Evolutionary conservation across 2,329 filamentous ascomycete genomes (phyloP).

Genomic region (Fusarium tuaranense): DNA sequence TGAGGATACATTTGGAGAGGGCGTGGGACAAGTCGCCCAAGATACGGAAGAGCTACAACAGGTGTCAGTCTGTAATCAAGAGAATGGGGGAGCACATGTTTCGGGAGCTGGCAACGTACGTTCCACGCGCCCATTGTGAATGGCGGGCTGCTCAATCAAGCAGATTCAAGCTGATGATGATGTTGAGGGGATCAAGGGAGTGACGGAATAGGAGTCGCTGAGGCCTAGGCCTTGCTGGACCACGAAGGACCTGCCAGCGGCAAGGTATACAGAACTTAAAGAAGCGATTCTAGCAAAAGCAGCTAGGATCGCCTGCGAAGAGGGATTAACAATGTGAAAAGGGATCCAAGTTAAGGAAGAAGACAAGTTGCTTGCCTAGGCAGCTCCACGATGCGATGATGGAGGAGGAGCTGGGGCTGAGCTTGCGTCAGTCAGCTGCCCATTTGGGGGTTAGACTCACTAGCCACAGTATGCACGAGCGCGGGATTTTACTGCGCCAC

Average conservation of each 20-base stretch:
- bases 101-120: constrained; percentile 43
- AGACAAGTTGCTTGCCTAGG: constrained; percentile 31
- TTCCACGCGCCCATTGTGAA: constrained; percentile 56
- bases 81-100: background rate
- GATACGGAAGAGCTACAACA: constrained; percentile 75
- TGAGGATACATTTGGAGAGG: constrained; percentile 88
- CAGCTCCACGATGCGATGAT: constrained; percentile 37
- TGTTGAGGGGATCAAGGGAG: constrained; percentile 1
- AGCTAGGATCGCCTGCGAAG: background rate
- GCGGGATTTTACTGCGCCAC: constrained; percentile 17
- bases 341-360: constrained; percentile 14
- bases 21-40: constrained; percentile 87
- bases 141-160: constrained; percentile 33
- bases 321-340: constrained; percentile 11
- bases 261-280: background rate
- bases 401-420: constrained; percentile 35
- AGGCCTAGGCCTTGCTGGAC: constrained; percentile 14
- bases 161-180: constrained; percentile 12
- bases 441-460: background rate
- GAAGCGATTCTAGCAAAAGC: background rate
- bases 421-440: constrained; percentile 43
- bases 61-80: constrained; percentile 13
- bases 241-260: constrained; percentile 27
- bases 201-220: constrained; percentile 13
- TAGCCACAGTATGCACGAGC: constrained; percentile 28